phyloP scores from a whole-genome alignment of 2,329 filamentous ascomycete species.

The Curvularia hawaiiensis region DNA sequence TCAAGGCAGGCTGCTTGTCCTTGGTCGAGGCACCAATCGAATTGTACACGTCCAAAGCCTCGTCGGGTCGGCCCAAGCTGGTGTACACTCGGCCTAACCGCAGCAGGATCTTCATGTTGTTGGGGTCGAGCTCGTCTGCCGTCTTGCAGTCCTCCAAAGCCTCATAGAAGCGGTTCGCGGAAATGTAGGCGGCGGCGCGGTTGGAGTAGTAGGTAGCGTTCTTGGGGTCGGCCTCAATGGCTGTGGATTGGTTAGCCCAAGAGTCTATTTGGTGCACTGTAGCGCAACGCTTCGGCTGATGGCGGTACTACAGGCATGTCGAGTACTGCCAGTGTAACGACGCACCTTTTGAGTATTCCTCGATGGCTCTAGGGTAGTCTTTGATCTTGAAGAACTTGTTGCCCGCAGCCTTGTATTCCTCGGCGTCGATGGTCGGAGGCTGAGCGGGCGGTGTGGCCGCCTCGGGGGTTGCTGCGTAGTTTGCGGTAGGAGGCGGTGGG shows the following conservation, averaged over 20 bases:
- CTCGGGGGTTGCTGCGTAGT: conserved; percentile 46
- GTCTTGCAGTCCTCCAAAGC: conserved; percentile 86
- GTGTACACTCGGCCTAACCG: conserved; percentile 90
- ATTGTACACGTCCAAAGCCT: conserved; percentile 81
- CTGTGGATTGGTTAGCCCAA: conserved; percentile 56
- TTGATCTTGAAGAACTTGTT: conserved; percentile 98
- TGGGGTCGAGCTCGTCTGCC: conserved; percentile 81
- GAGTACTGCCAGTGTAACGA: conserved; percentile 23
- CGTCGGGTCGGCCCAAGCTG: conserved; percentile 80
- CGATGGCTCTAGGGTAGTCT: conserved; percentile 85
- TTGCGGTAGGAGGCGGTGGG: conserved; percentile 51
- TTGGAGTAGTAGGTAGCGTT: conserved; percentile 93
- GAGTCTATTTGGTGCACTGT: conserved; percentile 8
- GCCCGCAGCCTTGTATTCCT: conserved; percentile 87
- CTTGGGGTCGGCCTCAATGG: conserved; percentile 83
- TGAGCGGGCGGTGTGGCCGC: conserved; percentile 48
- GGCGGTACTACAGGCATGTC: conserved; percentile 11
- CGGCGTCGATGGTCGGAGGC: conserved; percentile 73
- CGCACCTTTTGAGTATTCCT: conserved; percentile 93
- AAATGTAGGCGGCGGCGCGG: conserved; percentile 92
- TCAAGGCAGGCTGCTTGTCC: conserved; percentile 80
- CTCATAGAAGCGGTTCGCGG: conserved; percentile 75
- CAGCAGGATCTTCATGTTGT: conserved; percentile 86
- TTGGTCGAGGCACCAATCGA: conserved; percentile 83
- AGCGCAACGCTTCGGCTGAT: conserved; percentile 6